Conservation (phyloP, 2,329 filamentous ascomycete species). For the Aspergillus niger region DNA sequence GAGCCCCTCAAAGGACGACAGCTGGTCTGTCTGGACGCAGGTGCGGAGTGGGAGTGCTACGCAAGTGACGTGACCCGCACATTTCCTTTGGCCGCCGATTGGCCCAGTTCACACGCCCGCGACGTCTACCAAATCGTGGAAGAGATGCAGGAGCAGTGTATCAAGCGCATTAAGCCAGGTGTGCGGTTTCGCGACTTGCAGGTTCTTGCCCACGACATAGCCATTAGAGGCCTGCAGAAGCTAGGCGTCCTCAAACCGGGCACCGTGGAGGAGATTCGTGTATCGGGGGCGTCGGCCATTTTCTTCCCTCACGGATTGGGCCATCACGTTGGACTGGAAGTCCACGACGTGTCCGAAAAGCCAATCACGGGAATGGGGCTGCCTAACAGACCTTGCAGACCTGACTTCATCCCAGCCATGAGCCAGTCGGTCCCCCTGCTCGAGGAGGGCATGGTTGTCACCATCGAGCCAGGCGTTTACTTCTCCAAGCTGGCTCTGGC, state of each 20-base stretch:
- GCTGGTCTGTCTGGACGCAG: constrained; percentile 82
- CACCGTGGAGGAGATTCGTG: constrained; percentile 53
- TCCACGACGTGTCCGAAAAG: constrained; percentile 46
- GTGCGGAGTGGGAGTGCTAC: constrained; percentile 73
- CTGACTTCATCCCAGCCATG: constrained; percentile 30
- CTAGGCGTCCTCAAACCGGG: constrained; percentile 72
- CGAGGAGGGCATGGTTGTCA: constrained; percentile 59
- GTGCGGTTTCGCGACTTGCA: constrained; percentile 82
- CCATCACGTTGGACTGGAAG: constrained; percentile 55
- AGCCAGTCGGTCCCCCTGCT: constrained; percentile 39
- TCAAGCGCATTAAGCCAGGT: constrained; percentile 70
- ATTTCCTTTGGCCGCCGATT: constrained; percentile 74
- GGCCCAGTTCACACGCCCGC: constrained; percentile 63
- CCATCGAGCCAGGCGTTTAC: constrained; percentile 57
- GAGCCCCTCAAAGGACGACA: constrained; percentile 69
- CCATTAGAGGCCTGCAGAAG: constrained; percentile 74
- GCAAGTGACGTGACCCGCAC: constrained; percentile 78
- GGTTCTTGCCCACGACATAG: constrained; percentile 74
- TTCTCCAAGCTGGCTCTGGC: constrained; percentile 43
- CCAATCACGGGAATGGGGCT: constrained; percentile 35
- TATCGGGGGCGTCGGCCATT: constrained; percentile 40
- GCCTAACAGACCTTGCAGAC: constrained; percentile 16
- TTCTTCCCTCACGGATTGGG: constrained; percentile 57
- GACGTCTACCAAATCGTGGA: constrained; percentile 82
- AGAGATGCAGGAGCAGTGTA: constrained; percentile 81